phyloP scores from a whole-genome alignment of 1,139 yeast genomes.

The Hemisphaericaspora xylofermentans region DNA sequence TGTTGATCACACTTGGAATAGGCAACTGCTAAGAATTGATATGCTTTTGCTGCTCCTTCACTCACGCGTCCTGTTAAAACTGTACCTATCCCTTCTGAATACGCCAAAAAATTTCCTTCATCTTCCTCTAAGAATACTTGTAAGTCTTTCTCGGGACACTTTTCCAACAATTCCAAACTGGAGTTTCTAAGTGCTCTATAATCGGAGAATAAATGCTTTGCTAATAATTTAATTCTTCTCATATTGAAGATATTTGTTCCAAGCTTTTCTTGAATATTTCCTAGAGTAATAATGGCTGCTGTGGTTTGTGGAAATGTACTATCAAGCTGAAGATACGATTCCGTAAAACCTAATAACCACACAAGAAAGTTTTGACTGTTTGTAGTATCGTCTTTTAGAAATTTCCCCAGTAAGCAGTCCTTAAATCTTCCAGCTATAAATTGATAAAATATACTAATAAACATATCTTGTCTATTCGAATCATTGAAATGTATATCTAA shows the following conservation, averaged over 20 bases:
- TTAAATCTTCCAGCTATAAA: conserved; percentile 58
- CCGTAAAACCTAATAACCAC: conserved; percentile 42
- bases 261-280: conserved; percentile 29
- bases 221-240: conserved; percentile 42
- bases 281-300: conserved; percentile 6
- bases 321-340: conserved; percentile 56
- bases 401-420: conserved; percentile 43
- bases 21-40: conserved; percentile 9
- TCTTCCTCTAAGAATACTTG: conserved; percentile 3
- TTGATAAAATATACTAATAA: conserved; percentile 57
- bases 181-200: conserved; percentile 71
- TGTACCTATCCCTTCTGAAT: conserved; percentile 45
- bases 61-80: conserved; percentile 69
- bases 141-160: conserved; percentile 36
- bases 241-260: conserved; percentile 15
- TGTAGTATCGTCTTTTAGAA: conserved; percentile 22
- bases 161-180: conserved; percentile 48
- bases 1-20: conserved; percentile 3
- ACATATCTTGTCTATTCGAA: conserved; percentile 58
- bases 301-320: conserved; percentile 62
- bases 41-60: conserved; percentile 72
- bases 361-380: conserved; percentile 40
- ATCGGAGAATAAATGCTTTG: conserved; percentile 64
- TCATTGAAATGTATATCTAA: conserved; percentile 58
- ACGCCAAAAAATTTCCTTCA: conserved; percentile 24